phyloP scores from a whole-genome alignment of 768 basidiomycete species.

The Pholiota molesta region DNA sequence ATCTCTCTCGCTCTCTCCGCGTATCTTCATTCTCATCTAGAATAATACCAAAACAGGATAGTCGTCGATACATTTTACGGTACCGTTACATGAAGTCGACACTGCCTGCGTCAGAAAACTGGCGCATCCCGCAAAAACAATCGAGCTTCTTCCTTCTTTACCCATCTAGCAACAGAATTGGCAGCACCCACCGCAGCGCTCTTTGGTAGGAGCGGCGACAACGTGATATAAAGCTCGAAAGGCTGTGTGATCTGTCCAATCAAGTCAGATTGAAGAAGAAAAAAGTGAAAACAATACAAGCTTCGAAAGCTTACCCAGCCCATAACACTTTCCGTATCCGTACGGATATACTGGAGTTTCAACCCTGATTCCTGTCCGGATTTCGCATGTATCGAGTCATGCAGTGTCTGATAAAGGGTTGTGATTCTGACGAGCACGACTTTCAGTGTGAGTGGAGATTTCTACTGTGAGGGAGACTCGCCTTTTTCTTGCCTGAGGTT shows the following conservation, averaged over 20 bases:
- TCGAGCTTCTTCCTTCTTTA: slow-evolving; percentile 81
- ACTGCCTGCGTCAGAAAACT: slow-evolving; percentile 55
- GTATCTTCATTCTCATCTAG: background rate
- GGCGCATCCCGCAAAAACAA: slow-evolving; percentile 89
- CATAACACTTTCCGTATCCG: slow-evolving; percentile 86
- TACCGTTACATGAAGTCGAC: background rate
- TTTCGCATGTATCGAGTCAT: slow-evolving; percentile 89
- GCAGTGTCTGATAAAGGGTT: slow-evolving; percentile 85
- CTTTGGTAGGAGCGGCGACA: slow-evolving; percentile 87
- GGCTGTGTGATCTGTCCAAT: slow-evolving; percentile 80
- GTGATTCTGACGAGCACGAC: slow-evolving; percentile 55
- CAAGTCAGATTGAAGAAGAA: slow-evolving; percentile 1
- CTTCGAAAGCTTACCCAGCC: slow-evolving; percentile 76
- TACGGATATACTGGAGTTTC: slow-evolving; percentile 86
- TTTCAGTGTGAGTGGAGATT: background rate
- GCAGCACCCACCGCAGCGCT: slow-evolving; percentile 86
- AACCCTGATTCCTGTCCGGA: slow-evolving; percentile 80
- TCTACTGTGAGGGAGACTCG: slow-evolving; percentile 25
- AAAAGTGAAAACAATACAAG: background rate
- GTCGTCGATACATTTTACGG: too few species aligned
- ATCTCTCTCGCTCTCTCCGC: too few species aligned
- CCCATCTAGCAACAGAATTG: slow-evolving; percentile 88
- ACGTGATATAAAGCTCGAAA: slow-evolving; percentile 87
- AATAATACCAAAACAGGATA: background rate
- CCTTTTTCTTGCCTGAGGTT: slow-evolving; percentile 61